Percentiles rank a stretch among this genome's conserved stretches.
Evolutionary conservation across 805 yeast genomes (phyloP).

Genomic region (Pichia gijzeniarum): DNA sequence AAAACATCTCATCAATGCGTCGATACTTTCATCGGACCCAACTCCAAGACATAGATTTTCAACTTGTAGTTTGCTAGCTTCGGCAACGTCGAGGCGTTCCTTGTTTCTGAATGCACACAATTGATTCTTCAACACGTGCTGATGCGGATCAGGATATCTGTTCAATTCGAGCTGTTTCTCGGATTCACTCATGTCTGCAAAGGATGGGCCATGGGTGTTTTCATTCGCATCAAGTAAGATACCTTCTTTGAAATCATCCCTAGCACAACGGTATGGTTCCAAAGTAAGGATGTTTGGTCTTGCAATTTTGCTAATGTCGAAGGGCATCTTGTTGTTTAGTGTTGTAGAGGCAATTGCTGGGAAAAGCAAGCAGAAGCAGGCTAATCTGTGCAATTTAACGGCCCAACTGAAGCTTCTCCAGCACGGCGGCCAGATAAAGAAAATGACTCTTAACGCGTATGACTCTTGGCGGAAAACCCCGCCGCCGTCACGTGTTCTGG

Average conservation of each 20-base stretch:
- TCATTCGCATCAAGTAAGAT: slow-evolving; percentile 92
- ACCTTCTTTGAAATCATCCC: slow-evolving; percentile 91
- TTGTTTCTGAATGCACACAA: slow-evolving; percentile 66
- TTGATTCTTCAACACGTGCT: slow-evolving; percentile 62
- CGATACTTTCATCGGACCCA: slow-evolving; percentile 96
- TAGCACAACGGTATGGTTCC: slow-evolving; percentile 93
- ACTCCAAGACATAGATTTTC: slow-evolving; percentile 88
- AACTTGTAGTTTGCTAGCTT: slow-evolving; percentile 27
- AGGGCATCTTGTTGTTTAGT: slow-evolving; percentile 29
- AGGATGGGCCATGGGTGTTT: slow-evolving; percentile 86
- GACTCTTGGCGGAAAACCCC: too few relatives aligned
- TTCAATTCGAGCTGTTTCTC: slow-evolving; percentile 58
- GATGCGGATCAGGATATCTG: slow-evolving; percentile 98
- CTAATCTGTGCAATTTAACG: too few relatives aligned
- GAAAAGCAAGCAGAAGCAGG: slow-evolving; percentile 32
- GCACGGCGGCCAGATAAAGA: too few relatives aligned
- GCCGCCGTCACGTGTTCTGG: too few relatives aligned
- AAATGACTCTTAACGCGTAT: too few relatives aligned
- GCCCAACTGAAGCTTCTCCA: too few relatives aligned
- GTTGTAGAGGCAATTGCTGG: too few relatives aligned
- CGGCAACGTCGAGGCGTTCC: slow-evolving; percentile 24
- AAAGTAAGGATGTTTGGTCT: slow-evolving; percentile 80
- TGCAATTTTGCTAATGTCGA: slow-evolving; percentile 52
- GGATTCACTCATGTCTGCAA: slow-evolving; percentile 35
- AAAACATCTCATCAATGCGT: slow-evolving; percentile 75